phyloP scores from a whole-genome alignment of 2,329 filamentous ascomycete species.

The Fonsecaea erecta region DNA sequence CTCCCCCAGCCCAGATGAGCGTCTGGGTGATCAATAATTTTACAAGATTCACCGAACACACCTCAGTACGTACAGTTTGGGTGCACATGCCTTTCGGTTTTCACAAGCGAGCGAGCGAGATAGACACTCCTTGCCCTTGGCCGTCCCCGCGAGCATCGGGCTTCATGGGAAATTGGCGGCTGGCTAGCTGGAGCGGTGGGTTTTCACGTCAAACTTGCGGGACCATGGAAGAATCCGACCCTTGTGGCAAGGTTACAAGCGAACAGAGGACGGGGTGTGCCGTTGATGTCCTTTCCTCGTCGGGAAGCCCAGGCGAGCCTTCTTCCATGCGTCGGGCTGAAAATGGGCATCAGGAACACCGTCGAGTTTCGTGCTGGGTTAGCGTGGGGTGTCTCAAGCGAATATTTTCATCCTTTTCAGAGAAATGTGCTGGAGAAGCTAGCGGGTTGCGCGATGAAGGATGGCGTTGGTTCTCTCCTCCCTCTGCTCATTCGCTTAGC shows the following conservation, averaged over 20 bases:
- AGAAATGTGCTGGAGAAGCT: neutral
- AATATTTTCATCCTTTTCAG: neutral
- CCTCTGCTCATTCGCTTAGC: neutral
- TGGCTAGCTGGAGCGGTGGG: conserved; percentile 15
- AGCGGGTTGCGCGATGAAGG: neutral
- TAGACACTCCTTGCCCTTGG: neutral
- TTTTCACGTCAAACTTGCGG: conserved; percentile 17
- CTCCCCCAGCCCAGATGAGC: neutral
- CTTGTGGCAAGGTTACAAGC: conserved; percentile 3
- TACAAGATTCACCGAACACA: neutral
- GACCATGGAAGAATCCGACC: neutral
- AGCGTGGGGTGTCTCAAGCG: conserved; percentile 8
- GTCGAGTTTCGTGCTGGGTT: neutral
- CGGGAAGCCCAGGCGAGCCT: neutral
- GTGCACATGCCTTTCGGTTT: neutral
- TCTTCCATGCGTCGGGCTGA: conserved; percentile 3
- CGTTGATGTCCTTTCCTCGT: neutral
- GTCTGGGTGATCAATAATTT: neutral
- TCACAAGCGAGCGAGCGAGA: neutral
- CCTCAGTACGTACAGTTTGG: neutral
- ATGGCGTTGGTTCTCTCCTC: neutral
- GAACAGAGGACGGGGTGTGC: neutral
- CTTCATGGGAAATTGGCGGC: neutral
- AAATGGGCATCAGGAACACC: conserved; percentile 2
- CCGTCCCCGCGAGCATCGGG: neutral